Base-by-base conservation (phyloP, 2,329 filamentous ascomycete genomes). In the Beauveria brongniartii region DNA sequence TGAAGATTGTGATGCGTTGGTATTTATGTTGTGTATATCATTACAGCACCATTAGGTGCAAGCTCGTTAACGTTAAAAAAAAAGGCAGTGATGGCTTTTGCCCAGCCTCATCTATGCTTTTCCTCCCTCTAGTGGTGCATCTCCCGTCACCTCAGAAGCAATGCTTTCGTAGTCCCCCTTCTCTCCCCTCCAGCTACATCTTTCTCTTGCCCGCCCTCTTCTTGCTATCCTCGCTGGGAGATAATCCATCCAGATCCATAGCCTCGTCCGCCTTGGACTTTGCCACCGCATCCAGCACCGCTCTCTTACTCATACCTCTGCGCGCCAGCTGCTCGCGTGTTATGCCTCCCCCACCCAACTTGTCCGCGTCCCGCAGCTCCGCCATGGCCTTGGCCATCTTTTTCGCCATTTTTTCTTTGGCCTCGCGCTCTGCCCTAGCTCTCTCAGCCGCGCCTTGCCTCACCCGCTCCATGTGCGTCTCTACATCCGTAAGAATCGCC, bases 381-480 rank as follows among this genome's bases (percentile, higher is more conserved):
- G 34, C 14, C 34, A 37, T 16, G 34, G 34, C 34, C 34, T 37
- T 37, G 12, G 34, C 34, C 34, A 37, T 37, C 34, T 37, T 37
- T 37, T 37, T 14, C 14, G 34, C 78, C 9, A 85, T 71, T 46
- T 78, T 74, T 6, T 73, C 72, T 0, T 81, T 75, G 59, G 81
- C 78, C 5, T 73, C 76, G 7, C 75, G 71, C 55, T 80, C 78
- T 53, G 82, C 80, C 12, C 72, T 76, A 46, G 82, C 80, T 18
- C 85, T 78, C 84, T 78, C 72, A 30, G 77, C 74, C 1, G 89
- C 88, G 1, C 79, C 77, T 1, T 74, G 72, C 65, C 84, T 86
- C 63, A 97, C 86, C 37, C 74, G 78, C 16, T 79, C 79, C 61
- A 96, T 89, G 71, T 96, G 88, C 1, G 78, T 77, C 65, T 96